Base-by-base conservation (phyloP, 306 rosid species). In the Dalbergia cochinchinensis region DNA sequence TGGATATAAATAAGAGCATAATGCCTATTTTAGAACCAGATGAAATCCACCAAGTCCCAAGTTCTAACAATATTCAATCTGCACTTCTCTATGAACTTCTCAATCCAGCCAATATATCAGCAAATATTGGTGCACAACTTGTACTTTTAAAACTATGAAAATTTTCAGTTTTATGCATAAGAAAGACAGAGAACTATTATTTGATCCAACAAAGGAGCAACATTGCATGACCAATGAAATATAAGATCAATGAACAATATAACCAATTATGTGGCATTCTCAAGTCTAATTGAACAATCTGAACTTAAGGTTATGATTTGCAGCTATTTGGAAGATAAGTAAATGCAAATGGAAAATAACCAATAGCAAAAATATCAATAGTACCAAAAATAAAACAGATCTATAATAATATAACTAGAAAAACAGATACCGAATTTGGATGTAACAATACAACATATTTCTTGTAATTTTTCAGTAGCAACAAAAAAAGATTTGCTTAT, bases 381-480 rank as follows among this genome's bases (percentile, higher is more conserved):
- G 8, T 31, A 65, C 45, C 69, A 19, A 39, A 34, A 6, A 64
- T 26, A 26, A 26, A 26, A 26, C 31, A 26, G 31, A n/a, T 5
- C 51, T 15, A 19, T 55, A 19, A 57, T 71, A 31, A 44, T 16
- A 77, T 64, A 64, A 64, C 15, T 39, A 39, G 55, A 64, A 58
- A 70, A 57, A 76, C 76, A 71, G 60, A 65, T 64, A 65, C 66
- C 53, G 45, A 63, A 66, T 41, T 58, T 59, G 68, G 73, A 65
- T 65, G 26, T 18, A 66, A 66, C 7, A 45, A 68, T 50, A 71
- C 66, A 77, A 64, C 45, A 78, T 73, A 70, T 73, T 67, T 69
- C 16, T 12, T 34, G 76, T 66, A 73, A 74, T 57, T 76, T 37
- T 55, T 54, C 74, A 55, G 48, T 69, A 81, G 75, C 34, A 73